A percentile compares a stretch with the other conserved stretches of the same genome.
Evolutionary conservation across 768 basidiomycete species (phyloP).

Genomic region (Pleurotus tuoliensis): DNA sequence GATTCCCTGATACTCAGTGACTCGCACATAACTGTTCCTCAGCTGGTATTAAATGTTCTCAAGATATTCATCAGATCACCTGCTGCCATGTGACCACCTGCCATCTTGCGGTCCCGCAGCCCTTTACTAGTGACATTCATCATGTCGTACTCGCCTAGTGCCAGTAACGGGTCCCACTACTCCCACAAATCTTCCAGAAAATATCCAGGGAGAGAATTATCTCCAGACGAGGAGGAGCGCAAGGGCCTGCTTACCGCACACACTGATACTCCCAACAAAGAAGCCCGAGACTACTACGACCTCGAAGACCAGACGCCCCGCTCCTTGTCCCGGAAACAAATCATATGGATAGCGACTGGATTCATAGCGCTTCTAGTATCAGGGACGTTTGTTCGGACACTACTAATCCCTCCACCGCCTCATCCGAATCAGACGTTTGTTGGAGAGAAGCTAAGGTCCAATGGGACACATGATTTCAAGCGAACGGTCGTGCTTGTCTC

Average conservation of each 20-base stretch:
- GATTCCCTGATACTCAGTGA: no score
- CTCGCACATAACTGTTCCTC: no score
- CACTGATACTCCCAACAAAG: constrained; percentile 17
- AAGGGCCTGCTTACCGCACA: constrained; percentile 33
- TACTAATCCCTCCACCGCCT: constrained; percentile 24
- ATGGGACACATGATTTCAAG: constrained; percentile 82
- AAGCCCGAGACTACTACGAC: constrained; percentile 11
- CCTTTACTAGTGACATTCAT: neutral
- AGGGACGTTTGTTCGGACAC: constrained; percentile 35
- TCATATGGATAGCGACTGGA: constrained; percentile 30
- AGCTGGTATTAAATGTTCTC: no score
- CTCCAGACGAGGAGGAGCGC: constrained; percentile 28
- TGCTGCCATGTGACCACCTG: no score
- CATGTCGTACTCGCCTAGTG: neutral
- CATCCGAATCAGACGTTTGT: constrained; percentile 30
- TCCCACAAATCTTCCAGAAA: neutral
- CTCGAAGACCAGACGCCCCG: constrained; percentile 16
- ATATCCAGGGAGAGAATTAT: neutral
- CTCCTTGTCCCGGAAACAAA: constrained; percentile 35
- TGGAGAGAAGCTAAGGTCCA: constrained; percentile 49
- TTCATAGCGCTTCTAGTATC: constrained; percentile 41
- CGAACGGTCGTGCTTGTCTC: constrained; percentile 81
- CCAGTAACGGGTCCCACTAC: neutral
- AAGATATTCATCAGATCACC: no score
- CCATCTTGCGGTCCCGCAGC: no score